Evolutionary conservation across 768 basidiomycete genomes (phyloP).

Genomic region (Artomyces pyxidatus): DNA sequence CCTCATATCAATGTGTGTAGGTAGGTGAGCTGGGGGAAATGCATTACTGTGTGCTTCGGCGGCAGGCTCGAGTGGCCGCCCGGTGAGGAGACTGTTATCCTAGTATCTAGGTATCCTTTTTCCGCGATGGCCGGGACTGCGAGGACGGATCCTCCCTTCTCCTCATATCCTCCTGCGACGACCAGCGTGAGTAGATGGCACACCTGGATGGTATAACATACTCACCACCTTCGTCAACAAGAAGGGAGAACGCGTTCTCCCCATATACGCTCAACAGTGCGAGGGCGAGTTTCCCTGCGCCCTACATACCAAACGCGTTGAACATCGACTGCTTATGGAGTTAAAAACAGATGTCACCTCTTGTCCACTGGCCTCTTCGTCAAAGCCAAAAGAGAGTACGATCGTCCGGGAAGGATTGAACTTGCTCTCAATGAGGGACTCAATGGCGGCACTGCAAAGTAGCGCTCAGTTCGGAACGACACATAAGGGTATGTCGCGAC

Average conservation of each 20-base stretch:
- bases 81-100: slow-evolving; percentile 53
- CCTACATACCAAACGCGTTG: slow-evolving; percentile 28
- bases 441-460: slow-evolving; percentile 29
- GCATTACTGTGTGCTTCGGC: slow-evolving; percentile 63
- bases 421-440: slow-evolving; percentile 35
- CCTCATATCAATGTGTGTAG: not conserved
- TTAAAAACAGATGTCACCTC: slow-evolving; percentile 11
- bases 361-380: slow-evolving; percentile 37
- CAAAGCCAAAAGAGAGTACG: slow-evolving; percentile 38
- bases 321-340: not conserved
- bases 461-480: not conserved
- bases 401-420: slow-evolving; percentile 38
- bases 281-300: slow-evolving; percentile 40
- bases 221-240: slow-evolving; percentile 84
- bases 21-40: not conserved
- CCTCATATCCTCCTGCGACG: slow-evolving; percentile 38
- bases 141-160: slow-evolving; percentile 44
- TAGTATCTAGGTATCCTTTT: slow-evolving; percentile 62
- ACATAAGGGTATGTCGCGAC: no score
- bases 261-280: slow-evolving; percentile 59
- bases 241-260: slow-evolving; percentile 58
- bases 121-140: slow-evolving; percentile 62
- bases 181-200: not conserved
- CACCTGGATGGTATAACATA: not conserved
- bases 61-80: slow-evolving; percentile 89